A percentile compares a stretch with the other conserved stretches of the same genome.
Evolutionary conservation across 306 rosid species (phyloP).

Genomic region (Corylus avellana): DNA sequence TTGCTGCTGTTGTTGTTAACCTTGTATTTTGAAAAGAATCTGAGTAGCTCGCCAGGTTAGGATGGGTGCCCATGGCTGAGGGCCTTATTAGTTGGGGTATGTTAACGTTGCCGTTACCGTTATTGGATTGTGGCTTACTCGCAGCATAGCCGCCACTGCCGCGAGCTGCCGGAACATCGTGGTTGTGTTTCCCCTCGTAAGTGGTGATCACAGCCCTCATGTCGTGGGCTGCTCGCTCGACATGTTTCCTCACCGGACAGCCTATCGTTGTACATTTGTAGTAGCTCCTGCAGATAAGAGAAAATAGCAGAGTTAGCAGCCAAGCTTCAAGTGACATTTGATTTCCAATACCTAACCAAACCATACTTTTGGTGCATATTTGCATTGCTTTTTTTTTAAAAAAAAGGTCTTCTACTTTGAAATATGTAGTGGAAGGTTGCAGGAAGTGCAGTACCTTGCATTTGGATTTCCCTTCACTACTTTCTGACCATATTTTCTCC

Average conservation of each 20-base stretch:
- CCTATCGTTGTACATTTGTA: conserved; percentile 83
- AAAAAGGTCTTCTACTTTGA: too few species aligned
- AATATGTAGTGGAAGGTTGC: not conserved
- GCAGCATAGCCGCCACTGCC: conserved; percentile 53
- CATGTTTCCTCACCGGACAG: conserved; percentile 91
- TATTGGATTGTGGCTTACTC: conserved; percentile 33
- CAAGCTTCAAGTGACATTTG: not conserved
- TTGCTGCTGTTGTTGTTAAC: conserved; percentile 31
- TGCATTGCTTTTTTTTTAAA: too few species aligned
- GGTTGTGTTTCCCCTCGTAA: conserved; percentile 94
- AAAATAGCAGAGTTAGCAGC: conserved; percentile 22
- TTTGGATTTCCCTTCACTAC: conserved; percentile 98
- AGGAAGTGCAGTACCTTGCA: conserved; percentile 60
- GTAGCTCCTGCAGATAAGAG: conserved; percentile 67
- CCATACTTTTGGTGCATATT: not conserved
- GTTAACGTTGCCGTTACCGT: conserved; percentile 12
- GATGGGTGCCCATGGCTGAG: conserved; percentile 37
- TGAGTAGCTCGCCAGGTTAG: conserved; percentile 31
- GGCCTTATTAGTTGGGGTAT: conserved; percentile 50
- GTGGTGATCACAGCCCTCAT: conserved; percentile 88
- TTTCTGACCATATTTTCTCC: conserved; percentile 99
- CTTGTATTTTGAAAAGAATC: conserved; percentile 35
- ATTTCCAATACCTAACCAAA: not conserved
- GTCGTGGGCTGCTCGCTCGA: conserved; percentile 87
- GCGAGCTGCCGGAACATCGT: conserved; percentile 89